A percentile compares a stretch with the other conserved stretches of the same genome.
Conservation (phyloP, 306 rosid genomes). For the Corylus americana region DNA sequence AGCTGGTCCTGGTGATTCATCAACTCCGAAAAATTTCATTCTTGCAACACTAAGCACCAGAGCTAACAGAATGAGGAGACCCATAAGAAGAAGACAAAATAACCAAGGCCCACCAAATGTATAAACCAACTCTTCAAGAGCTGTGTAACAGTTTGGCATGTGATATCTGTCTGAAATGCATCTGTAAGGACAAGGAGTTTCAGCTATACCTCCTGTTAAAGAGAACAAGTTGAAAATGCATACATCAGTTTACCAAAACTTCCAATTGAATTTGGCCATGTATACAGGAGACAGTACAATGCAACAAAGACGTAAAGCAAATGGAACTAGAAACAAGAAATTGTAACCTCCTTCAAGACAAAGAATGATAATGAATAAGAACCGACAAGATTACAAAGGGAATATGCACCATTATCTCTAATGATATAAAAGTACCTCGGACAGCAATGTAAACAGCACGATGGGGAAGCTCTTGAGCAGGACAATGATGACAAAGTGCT, state of each 20-base stretch:
- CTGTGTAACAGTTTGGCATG: slow-evolving; percentile 94
- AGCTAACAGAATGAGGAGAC: slow-evolving; percentile 85
- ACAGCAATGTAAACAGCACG: slow-evolving; percentile 76
- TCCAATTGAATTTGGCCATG: not conserved
- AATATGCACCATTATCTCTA: not conserved
- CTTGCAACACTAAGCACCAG: slow-evolving; percentile 95
- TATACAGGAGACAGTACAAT: not conserved
- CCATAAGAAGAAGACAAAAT: slow-evolving; percentile 80
- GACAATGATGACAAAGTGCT: slow-evolving; percentile 76
- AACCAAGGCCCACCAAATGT: slow-evolving; percentile 99
- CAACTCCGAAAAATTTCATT: slow-evolving; percentile 93
- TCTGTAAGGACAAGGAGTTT: slow-evolving; percentile 85
- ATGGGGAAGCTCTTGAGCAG: slow-evolving; percentile 72
- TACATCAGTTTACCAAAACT: slow-evolving; percentile 4
- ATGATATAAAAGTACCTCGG: slow-evolving; percentile 61
- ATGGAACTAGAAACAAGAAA: slow-evolving; percentile 13
- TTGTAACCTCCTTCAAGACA: not conserved
- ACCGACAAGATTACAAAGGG: not conserved
- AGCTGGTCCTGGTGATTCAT: slow-evolving; percentile 87
- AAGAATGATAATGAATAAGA: not conserved
- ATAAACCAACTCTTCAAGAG: slow-evolving; percentile 91
- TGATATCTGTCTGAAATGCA: slow-evolving; percentile 96
- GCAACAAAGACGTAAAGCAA: slow-evolving; percentile 4
- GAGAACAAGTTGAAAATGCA: slow-evolving; percentile 7
- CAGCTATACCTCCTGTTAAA: slow-evolving; percentile 77